These are phyloP conservation scores for Lumnitzera racemosa DNA, from an alignment of 345 rosid species.

Conservation along the genomic window DNA sequence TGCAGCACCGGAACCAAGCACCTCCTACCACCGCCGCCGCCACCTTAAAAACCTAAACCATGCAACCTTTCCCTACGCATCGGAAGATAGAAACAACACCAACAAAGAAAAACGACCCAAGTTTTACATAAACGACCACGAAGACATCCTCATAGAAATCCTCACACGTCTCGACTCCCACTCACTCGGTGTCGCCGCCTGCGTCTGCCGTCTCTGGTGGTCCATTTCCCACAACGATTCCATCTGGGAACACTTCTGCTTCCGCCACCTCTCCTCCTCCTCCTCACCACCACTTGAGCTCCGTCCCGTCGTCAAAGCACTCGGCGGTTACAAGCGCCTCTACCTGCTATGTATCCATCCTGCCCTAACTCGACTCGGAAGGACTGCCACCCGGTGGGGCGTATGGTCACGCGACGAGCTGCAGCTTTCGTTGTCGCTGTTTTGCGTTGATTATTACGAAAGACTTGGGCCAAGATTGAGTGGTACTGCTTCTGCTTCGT, in stretches of 20 bases:
- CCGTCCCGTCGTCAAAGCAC: conserved; percentile 72
- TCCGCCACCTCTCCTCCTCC: conserved; percentile 59
- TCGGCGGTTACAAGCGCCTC: conserved; percentile 83
- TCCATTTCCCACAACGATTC: conserved; percentile 60
- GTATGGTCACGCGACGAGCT: conserved; percentile 51
- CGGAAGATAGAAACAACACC: not conserved
- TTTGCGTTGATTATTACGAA: conserved; percentile 77
- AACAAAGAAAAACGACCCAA: conserved; percentile 23
- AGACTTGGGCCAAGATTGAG: conserved; percentile 37
- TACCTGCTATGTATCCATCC: conserved; percentile 78
- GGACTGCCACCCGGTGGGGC: conserved; percentile 11
- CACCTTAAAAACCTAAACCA: no score
- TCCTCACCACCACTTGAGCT: conserved; percentile 20
- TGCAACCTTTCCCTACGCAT: no score
- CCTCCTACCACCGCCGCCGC: not conserved
- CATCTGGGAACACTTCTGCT: conserved; percentile 88
- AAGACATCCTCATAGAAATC: conserved; percentile 70
- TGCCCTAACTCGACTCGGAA: conserved; percentile 36
- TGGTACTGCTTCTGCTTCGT: conserved; percentile 41
- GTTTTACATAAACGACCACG: conserved; percentile 72
- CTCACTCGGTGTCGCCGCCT: conserved; percentile 71
- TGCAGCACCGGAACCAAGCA: not conserved
- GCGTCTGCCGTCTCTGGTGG: conserved; percentile 92
- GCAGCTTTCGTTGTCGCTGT: conserved; percentile 85
- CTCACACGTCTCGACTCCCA: conserved; percentile 74